Percentiles rank a stretch among this genome's conserved stretches.
phyloP scores from a whole-genome alignment of 2,329 filamentous ascomycete species.

The Elsinoe arachidis region DNA sequence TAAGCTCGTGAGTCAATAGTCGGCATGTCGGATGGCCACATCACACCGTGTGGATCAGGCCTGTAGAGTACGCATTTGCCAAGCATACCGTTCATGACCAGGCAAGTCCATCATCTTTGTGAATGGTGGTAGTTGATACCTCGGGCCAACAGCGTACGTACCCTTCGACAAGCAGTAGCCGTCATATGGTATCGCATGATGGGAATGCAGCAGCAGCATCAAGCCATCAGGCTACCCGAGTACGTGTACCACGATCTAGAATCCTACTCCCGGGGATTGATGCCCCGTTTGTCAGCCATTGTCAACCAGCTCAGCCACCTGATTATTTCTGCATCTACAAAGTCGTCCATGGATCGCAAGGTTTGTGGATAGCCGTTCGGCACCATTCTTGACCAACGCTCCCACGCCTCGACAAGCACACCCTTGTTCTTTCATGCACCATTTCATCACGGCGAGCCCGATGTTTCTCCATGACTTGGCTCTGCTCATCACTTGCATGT shows the following conservation, averaged over 20 bases:
- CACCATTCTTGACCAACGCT: not conserved
- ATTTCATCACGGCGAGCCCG: not conserved
- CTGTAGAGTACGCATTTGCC: not conserved
- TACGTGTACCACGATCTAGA: not conserved
- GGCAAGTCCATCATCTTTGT: no score
- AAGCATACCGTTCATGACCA: not conserved
- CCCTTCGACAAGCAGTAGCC: not conserved
- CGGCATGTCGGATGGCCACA: no score
- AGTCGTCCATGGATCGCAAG: not conserved
- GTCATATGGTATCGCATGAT: not conserved
- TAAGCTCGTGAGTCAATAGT: no score
- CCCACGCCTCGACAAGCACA: not conserved
- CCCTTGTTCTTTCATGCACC: not conserved
- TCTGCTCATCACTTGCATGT: not conserved
- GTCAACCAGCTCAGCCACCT: not conserved
- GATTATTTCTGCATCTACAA: not conserved
- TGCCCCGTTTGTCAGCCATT: not conserved
- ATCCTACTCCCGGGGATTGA: not conserved
- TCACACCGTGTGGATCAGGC: not conserved
- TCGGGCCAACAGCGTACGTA: not conserved
- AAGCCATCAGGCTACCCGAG: not conserved
- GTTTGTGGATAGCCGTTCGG: not conserved
- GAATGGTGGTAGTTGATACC: no score
- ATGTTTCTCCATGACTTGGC: not conserved
- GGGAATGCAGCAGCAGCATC: not conserved